Evolutionary conservation across 2,329 filamentous ascomycete species (phyloP).

Genomic region (Penicillium sp.): DNA sequence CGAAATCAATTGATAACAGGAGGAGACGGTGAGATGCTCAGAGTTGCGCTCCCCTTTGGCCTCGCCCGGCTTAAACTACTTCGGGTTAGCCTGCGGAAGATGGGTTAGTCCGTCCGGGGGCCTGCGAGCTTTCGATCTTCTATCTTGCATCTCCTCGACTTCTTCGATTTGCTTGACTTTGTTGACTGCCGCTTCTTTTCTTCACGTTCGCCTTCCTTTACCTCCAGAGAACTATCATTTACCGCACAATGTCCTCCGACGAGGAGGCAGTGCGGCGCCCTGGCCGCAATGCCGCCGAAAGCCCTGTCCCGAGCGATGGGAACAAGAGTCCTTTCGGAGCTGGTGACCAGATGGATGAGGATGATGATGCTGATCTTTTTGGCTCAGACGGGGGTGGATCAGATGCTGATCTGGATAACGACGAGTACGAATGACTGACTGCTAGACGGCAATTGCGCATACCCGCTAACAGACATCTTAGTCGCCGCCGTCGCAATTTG

Average conservation of each 20-base stretch:
- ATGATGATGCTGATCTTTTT: constrained; percentile 50
- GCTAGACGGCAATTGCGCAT: neutral
- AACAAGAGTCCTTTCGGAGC: constrained; percentile 12
- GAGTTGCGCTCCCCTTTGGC: neutral
- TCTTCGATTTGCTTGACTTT: too few relatives aligned
- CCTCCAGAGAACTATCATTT: too few relatives aligned
- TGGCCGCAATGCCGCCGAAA: constrained; percentile 31
- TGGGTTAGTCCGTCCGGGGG: constrained; percentile 15
- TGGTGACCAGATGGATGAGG: constrained; percentile 36
- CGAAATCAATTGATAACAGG: constrained; percentile 7
- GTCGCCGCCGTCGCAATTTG: constrained; percentile 50
- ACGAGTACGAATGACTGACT: constrained; percentile 32
- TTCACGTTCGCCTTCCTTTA: too few relatives aligned
- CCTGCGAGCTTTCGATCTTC: neutral
- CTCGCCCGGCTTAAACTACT: constrained; percentile 22
- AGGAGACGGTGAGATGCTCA: constrained; percentile 19
- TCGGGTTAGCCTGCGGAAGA: constrained; percentile 30
- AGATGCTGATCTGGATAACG: constrained; percentile 42
- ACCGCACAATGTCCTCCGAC: constrained; percentile 41
- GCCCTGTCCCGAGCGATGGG: constrained; percentile 33
- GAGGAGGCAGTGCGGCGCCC: constrained; percentile 43
- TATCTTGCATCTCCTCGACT: too few relatives aligned
- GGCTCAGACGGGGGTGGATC: constrained; percentile 50
- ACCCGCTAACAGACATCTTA: constrained; percentile 24
- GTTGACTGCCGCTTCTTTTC: too few relatives aligned